Evolutionary conservation across 78 protist species (phyloP), one percentile per base, ranked within the genome.

Genomic region (Dictyostelium capitatum): DNA sequence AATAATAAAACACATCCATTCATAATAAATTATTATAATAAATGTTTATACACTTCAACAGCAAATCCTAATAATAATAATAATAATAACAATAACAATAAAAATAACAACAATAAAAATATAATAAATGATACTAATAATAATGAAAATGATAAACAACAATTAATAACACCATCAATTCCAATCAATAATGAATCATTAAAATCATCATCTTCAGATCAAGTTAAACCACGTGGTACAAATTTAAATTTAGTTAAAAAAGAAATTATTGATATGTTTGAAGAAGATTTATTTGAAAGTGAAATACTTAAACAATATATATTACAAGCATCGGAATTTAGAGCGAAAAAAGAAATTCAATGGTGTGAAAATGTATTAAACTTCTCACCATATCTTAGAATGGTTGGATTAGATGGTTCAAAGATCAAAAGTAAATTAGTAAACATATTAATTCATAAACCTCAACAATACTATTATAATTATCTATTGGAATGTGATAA

Each of bases 241-340:
- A 37, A 37, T 37, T 37, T 37, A 37, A 37, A 62, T 6, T n/a
- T 17, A 20, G 70, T 62, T 62, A 62, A 25, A 62, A 62, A 62
- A 23, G 70, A 62, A 25, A 62, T 62, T 62, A n/a, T 62, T 8
- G 28, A 30, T 11, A 62, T 62, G 70, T 62, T 62, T 62, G 70
- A 62, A 62, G 70, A 62, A 25, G 37, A 62, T 62, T 62, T 62
- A 62, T 62, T 25, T 62, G 70, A 62, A 8, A 62, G 14, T 62
- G 37, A 62, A 2, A 62, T 4, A 11, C 37, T 25, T n/a, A 62
- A 32, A 23, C 20, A 62, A 25, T 62, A 14, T 11, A 62, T 62
- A 62, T 62, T 62, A 10, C n/a, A 62, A 62, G n/a, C 70, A 62
- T 1, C 70, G 6, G 70, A 62, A 62, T 62, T 62, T 25, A 30